Evolutionary conservation across 2,329 filamentous ascomycete species (phyloP).

Genomic region (Fusarium protoensiforme): DNA sequence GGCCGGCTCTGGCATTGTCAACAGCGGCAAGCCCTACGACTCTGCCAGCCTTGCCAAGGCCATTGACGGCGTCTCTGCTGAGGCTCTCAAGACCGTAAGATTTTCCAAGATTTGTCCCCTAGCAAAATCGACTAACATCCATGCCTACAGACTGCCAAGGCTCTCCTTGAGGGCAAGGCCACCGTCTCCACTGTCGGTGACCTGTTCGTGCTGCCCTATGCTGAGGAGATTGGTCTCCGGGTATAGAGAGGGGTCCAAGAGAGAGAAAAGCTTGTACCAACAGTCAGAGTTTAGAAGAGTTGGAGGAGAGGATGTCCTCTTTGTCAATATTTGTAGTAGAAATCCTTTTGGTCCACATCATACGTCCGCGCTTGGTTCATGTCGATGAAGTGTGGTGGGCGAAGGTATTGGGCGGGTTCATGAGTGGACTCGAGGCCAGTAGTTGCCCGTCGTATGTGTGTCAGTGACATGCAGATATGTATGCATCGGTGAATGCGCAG

Average conservation of each 20-base stretch:
- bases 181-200: constrained; percentile 92
- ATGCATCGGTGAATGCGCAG: background rate
- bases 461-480: background rate
- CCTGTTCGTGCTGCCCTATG: constrained; percentile 89
- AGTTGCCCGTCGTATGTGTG: background rate
- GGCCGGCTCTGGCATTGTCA: constrained; percentile 85
- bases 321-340: constrained; percentile 61
- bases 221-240: constrained; percentile 91
- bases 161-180: constrained; percentile 87
- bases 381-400: background rate
- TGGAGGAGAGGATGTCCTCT: constrained; percentile 49
- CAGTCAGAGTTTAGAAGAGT: constrained; percentile 54
- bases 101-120: constrained; percentile 30
- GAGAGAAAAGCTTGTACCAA: constrained; percentile 56
- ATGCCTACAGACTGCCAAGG: constrained; percentile 79
- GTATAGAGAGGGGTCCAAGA: constrained; percentile 72
- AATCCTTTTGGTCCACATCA: constrained; percentile 48
- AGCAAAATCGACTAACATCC: constrained; percentile 39
- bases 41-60: constrained; percentile 82
- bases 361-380: constrained; percentile 19
- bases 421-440: background rate
- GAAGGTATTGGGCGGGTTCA: background rate
- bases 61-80: constrained; percentile 83
- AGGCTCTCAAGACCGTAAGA: constrained; percentile 87
- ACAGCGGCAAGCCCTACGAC: constrained; percentile 85